These are phyloP conservation scores for Pseudoperonospora humuli DNA, from an alignment of 352 stramenopile species.

Conservation along the genomic window DNA sequence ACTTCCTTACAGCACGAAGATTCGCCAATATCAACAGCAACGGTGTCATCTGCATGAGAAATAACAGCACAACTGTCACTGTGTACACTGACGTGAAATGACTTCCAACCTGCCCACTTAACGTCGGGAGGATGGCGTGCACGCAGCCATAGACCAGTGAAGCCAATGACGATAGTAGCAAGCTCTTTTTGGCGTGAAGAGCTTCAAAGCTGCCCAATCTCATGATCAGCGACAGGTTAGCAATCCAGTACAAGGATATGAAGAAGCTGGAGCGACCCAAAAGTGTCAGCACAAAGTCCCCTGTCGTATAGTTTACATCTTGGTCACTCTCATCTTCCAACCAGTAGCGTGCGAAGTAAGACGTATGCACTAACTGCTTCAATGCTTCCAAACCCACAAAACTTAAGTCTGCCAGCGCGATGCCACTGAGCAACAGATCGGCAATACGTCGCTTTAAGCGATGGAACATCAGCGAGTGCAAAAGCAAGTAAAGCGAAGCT, in stretches of 20 bases:
- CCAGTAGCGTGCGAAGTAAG: slow-evolving; percentile 40
- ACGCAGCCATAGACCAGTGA: slow-evolving; percentile 49
- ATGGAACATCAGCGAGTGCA: slow-evolving; percentile 53
- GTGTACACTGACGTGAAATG: slow-evolving; percentile 25
- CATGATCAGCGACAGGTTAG: slow-evolving; percentile 64
- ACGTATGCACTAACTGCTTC: slow-evolving; percentile 33
- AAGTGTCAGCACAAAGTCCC: slow-evolving; percentile 26
- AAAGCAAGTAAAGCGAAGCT: slow-evolving; percentile 43
- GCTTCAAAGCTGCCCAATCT: slow-evolving; percentile 45
- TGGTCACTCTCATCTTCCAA: slow-evolving; percentile 1
- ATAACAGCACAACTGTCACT: slow-evolving; percentile 34
- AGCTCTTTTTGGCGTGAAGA: slow-evolving; percentile 40
- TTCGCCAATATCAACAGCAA: slow-evolving; percentile 42
- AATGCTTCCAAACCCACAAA: slow-evolving; percentile 45
- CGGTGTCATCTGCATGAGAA: slow-evolving; percentile 37
- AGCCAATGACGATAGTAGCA: slow-evolving; percentile 38
- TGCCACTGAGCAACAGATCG: slow-evolving; percentile 59
- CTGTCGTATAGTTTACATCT: slow-evolving; percentile 1
- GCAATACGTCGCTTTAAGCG: slow-evolving; percentile 58
- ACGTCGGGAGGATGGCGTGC: slow-evolving; percentile 32
- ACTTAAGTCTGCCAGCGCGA: slow-evolving; percentile 46
- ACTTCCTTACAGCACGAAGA: slow-evolving; percentile 37
- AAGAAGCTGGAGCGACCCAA: slow-evolving; percentile 59
- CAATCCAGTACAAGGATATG: slow-evolving; percentile 70
- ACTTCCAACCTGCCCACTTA: background rate